phyloP scores from a whole-genome alignment of 2,329 filamentous ascomycete genomes.

The Didymella lethalis region DNA sequence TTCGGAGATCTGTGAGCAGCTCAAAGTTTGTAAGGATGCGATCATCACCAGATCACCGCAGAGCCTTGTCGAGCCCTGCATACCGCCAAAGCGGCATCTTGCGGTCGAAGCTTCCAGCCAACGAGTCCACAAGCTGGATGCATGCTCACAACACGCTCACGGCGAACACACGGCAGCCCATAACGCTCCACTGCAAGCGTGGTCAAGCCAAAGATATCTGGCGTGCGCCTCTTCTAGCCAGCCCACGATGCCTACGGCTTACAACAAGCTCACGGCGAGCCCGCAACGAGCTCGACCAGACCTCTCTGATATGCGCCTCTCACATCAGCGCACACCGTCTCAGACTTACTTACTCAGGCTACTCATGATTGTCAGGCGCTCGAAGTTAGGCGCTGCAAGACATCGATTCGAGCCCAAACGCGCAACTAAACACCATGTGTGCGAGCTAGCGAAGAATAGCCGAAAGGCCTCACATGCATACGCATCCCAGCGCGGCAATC shows the following conservation, averaged over 20 bases:
- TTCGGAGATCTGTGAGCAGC: neutral
- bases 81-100: neutral
- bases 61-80: neutral
- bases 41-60: neutral
- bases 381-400: neutral
- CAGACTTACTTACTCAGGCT: neutral
- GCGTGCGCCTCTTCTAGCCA: neutral
- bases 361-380: neutral
- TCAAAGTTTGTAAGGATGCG: neutral
- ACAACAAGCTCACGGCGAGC: neutral
- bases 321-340: constrained; percentile 6
- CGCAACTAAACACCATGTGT: neutral
- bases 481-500: neutral
- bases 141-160: too few relatives aligned
- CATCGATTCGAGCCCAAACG: neutral
- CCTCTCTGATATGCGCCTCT: constrained; percentile 4
- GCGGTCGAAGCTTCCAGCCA: neutral
- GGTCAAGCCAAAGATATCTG: too few relatives aligned
- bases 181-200: too few relatives aligned
- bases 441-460: constrained; percentile 8
- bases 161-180: too few relatives aligned
- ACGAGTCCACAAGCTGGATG: too few relatives aligned
- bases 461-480: constrained; percentile 2
- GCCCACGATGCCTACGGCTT: neutral
- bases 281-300: neutral